Conservation (phyloP, 768 basidiomycete species). For the Boletus barrowsii region DNA sequence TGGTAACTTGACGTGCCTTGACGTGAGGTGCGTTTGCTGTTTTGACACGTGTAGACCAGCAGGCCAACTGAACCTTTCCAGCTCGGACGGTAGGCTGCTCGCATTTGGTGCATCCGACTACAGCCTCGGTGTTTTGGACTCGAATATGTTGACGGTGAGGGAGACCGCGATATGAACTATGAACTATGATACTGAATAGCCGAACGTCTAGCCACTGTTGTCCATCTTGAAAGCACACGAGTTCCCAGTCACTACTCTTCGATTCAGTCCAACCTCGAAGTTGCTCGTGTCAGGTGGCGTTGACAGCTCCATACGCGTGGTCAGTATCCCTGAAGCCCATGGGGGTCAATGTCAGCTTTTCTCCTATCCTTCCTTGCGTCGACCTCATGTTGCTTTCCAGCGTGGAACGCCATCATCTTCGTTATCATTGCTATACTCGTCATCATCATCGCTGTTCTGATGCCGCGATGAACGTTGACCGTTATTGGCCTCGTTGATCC, state of each 20-base stretch:
- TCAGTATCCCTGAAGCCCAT: conserved; percentile 62
- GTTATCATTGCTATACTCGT: conserved; percentile 42
- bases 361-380: conserved; percentile 22
- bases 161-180: background rate
- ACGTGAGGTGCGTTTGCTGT: conserved; percentile 62
- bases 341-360: conserved; percentile 51
- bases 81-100: conserved; percentile 75
- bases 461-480: conserved; percentile 25
- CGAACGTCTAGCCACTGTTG: conserved; percentile 63
- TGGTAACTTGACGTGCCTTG: conserved; percentile 82
- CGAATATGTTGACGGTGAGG: conserved; percentile 70
- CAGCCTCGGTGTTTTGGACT: conserved; percentile 80
- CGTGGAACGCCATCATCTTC: conserved; percentile 39
- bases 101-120: conserved; percentile 88
- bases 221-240: conserved; percentile 93
- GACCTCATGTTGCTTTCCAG: conserved; percentile 31
- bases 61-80: conserved; percentile 31
- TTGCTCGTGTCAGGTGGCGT: conserved; percentile 86
- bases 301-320: conserved; percentile 81
- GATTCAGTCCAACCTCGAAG: conserved; percentile 82
- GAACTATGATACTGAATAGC: background rate
- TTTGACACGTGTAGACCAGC: background rate
- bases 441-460: conserved; percentile 41
- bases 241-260: conserved; percentile 86
- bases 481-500: background rate